Base-by-base conservation (phyloP, 1,284 basidiomycete species). In the Cutaneotrichosporon sp. region DNA sequence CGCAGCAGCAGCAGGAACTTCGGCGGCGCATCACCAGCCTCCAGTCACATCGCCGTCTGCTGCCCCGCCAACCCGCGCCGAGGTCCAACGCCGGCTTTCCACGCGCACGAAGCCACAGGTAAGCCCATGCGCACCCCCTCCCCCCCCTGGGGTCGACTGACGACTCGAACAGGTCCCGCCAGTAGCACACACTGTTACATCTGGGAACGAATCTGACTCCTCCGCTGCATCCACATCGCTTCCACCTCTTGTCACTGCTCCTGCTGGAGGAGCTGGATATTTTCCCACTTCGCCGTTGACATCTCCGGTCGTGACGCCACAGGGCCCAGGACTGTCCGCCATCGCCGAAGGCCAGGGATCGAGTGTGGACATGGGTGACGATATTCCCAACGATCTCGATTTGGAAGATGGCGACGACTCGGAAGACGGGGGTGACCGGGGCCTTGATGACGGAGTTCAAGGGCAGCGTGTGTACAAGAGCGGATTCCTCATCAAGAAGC, bases 401-500 rank as follows among this genome's bases (percentile, higher is more conserved):
- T 41, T 22, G 38, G 38, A 41, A 1, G 84, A 81, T 46, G 88
- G 87, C 57, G 85, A 87, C 55, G 82, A 84, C 1, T 87, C 87
- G 46, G 84, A 83, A 24, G 84, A 87, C 45, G 35, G 35, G 17
- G 62, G 55, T 10, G 64, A 59, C n/a, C n/a, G n/a, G 25, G 63
- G 54, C 2, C 61, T 55, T 19, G 63, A 71, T 42, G 73, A 57
- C 75, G 80, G 66, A 78, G 78, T 46, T 74, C 79, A 56, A 81
- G 84, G 71, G 52, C 90, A 92, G 69, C 81, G 81, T 46, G 84
- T 89, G 33, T 80, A 96, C 70, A 94, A 91, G 75, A 84, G 86
- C 20, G 93, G 93, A 3, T 96, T 92, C 76, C 77, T 97, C 46
- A 86, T 84, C 81, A 97, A 97, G 80, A 94, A 92, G 78, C 93